These are phyloP conservation scores for Nemania sp. DNA, from an alignment of 2,329 filamentous ascomycete genomes.

Conservation along the genomic window DNA sequence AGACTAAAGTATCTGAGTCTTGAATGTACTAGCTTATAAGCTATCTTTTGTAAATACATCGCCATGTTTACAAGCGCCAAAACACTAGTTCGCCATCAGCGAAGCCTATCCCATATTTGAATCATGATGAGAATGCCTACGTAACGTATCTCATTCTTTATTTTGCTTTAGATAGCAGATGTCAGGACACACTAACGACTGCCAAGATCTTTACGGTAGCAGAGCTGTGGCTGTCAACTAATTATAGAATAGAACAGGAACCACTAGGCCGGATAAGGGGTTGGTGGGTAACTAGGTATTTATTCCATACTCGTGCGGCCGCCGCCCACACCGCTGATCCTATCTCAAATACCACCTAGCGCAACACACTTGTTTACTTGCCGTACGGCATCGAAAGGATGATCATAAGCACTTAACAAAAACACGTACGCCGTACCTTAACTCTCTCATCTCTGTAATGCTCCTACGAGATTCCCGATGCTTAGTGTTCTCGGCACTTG, in stretches of 20 bases:
- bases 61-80: too few species aligned
- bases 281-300: neutral
- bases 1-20: too few species aligned
- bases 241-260: slow-evolving; percentile 4
- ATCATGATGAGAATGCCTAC: too few species aligned
- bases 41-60: too few species aligned
- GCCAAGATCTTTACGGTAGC: neutral
- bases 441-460: neutral
- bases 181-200: neutral
- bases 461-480: slow-evolving; percentile 1
- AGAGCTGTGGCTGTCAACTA: slow-evolving; percentile 1
- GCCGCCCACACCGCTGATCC: neutral
- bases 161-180: neutral
- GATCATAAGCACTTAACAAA: neutral
- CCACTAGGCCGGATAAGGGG: neutral
- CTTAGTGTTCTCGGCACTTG: slow-evolving; percentile 11
- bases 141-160: too few species aligned
- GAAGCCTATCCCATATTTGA: slow-evolving; percentile 40
- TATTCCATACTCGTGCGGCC: neutral
- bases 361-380: neutral
- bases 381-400: neutral
- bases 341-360: neutral
- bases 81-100: too few species aligned
- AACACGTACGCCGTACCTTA: neutral
- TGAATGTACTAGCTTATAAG: too few species aligned